These are phyloP conservation scores for Rhizopus delemar DNA, from an alignment of 371 early-diverging fungal species.

Conservation along the genomic window DNA sequence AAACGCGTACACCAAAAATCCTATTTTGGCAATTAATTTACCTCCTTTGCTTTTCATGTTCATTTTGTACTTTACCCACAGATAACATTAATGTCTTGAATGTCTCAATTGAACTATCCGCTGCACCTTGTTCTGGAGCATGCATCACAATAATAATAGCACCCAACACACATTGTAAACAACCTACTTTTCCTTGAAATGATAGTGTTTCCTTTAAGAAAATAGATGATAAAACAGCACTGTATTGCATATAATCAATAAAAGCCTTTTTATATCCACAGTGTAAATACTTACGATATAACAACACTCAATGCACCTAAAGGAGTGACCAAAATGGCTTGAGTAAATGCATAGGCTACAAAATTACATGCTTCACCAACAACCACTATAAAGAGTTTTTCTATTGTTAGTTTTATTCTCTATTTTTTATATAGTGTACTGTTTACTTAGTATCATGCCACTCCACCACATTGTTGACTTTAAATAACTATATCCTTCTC, in stretches of 20 bases:
- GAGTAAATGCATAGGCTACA: constrained; percentile 94
- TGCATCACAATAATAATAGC: constrained; percentile 89
- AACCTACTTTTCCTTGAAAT: constrained; percentile 86
- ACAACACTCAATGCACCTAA: constrained; percentile 89
- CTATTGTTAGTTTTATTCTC: not conserved
- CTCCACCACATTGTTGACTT: constrained; percentile 92
- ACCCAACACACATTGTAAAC: constrained; percentile 89
- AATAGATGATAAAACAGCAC: constrained; percentile 86
- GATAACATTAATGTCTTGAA: constrained; percentile 76
- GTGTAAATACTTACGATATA: constrained; percentile 9
- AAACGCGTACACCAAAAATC: constrained; percentile 79
- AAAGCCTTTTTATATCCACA: not conserved
- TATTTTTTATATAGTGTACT: not conserved
- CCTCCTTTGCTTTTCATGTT: no score
- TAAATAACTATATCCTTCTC: constrained; percentile 82
- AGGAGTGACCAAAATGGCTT: constrained; percentile 93
- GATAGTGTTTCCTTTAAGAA: constrained; percentile 86
- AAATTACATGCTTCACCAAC: constrained; percentile 93
- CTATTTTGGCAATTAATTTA: constrained; percentile 27
- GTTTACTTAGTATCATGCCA: constrained; percentile 80
- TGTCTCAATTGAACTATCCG: constrained; percentile 76
- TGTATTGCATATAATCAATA: constrained; percentile 19
- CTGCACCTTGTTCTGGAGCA: constrained; percentile 83
- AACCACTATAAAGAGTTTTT: constrained; percentile 47
- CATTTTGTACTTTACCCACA: constrained; percentile 52